Evolutionary conservation across 1,139 yeast genomes (phyloP).

Genomic region (Suhomyces ambrosiae): DNA sequence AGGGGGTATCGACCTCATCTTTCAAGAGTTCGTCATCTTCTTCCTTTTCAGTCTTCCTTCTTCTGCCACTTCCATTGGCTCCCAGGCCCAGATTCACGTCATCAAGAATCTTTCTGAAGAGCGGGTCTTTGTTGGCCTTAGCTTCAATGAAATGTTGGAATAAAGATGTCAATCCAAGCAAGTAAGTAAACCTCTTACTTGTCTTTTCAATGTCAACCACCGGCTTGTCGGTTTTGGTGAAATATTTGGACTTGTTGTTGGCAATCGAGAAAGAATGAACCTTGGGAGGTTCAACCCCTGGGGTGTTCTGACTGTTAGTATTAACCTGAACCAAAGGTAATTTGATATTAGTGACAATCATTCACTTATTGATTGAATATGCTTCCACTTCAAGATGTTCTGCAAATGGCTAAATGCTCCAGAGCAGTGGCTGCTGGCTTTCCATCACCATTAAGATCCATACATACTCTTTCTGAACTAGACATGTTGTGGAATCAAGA

Average conservation of each 20-base stretch:
- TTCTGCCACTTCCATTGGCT: constrained; percentile 24
- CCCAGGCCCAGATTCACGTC: constrained; percentile 32
- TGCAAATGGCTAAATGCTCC: no score
- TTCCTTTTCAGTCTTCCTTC: constrained; percentile 67
- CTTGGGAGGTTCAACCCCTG: constrained; percentile 7
- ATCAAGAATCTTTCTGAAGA: constrained; percentile 51
- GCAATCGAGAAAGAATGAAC: constrained; percentile 8
- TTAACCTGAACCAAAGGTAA: no score
- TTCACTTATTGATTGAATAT: no score
- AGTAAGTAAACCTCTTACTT: constrained; percentile 62
- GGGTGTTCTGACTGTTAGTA: constrained; percentile 21
- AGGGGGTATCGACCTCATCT: constrained; percentile 50
- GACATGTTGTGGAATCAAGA: constrained; percentile 7
- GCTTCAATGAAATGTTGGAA: constrained; percentile 70
- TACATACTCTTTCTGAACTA: constrained; percentile 12
- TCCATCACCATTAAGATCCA: no score
- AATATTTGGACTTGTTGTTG: constrained; percentile 32
- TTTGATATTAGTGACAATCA: no score
- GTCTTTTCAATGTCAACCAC: constrained; percentile 52
- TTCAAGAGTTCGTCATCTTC: constrained; percentile 68
- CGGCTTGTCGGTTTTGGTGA: constrained; percentile 51
- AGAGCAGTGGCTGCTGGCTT: no score
- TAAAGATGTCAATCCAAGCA: constrained; percentile 65
- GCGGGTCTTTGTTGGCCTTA: constrained; percentile 65
- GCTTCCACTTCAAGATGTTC: no score